Evolutionary conservation across 441 rosid genomes (phyloP).

Genomic region (Raphanus hybrid): DNA sequence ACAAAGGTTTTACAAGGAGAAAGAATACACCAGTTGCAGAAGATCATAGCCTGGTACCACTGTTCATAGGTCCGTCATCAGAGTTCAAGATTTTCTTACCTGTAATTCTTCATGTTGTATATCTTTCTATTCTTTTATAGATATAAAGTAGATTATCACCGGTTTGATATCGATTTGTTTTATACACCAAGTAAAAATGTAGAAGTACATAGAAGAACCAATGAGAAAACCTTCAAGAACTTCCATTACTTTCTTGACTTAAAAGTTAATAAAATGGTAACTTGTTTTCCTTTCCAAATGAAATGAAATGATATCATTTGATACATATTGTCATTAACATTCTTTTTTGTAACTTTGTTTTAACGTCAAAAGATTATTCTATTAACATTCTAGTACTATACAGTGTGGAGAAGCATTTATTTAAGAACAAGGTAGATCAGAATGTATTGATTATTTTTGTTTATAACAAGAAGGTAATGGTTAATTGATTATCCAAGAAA

Average conservation of each 20-base stretch:
- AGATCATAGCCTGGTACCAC: conserved; percentile 12
- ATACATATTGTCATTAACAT: not conserved
- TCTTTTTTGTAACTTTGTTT: not conserved
- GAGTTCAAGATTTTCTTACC: conserved; percentile 15
- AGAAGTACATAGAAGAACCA: conserved; percentile 28
- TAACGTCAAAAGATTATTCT: too few relatives aligned
- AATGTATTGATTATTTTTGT: not conserved
- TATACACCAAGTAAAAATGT: conserved; percentile 33
- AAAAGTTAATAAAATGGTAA: conserved; percentile 26
- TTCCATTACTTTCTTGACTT: conserved; percentile 29
- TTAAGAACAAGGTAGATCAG: not conserved
- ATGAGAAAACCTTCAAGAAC: conserved; percentile 31
- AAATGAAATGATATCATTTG: not conserved
- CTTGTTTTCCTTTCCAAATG: conserved; percentile 15
- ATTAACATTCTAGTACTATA: not conserved
- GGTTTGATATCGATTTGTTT: conserved; percentile 14
- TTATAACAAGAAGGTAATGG: not conserved
- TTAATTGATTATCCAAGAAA: not conserved
- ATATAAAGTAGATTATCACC: conserved; percentile 21
- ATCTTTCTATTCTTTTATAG: conserved; percentile 25
- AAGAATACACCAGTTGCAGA: conserved; percentile 27
- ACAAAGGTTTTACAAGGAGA: conserved; percentile 27
- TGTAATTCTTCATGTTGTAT: conserved; percentile 39
- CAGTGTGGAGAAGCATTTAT: not conserved
- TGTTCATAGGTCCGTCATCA: conserved; percentile 36